These are phyloP conservation scores for Aegilops speltoides DNA, from an alignment of 176 grass and related monocot species.

Conservation along the genomic window DNA sequence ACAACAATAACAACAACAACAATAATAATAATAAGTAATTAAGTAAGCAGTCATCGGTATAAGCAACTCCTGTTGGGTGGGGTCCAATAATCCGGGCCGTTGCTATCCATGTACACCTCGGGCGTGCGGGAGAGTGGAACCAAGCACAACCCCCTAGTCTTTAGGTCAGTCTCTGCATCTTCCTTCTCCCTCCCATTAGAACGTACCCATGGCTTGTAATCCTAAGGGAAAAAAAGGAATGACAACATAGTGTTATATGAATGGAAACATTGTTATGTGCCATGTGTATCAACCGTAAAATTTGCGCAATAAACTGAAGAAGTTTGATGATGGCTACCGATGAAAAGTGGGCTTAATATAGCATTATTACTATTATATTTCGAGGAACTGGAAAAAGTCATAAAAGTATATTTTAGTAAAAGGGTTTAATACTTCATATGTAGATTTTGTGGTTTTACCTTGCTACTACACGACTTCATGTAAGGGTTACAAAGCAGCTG, in stretches of 20 bases:
- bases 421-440: background rate
- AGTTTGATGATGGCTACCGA: background rate
- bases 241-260: background rate
- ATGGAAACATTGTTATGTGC: background rate
- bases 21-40: background rate
- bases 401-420: background rate
- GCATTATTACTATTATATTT: background rate
- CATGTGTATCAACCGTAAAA: background rate
- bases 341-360: too few species aligned
- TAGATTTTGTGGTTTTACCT: slow-evolving; percentile 36
- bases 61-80: slow-evolving; percentile 68
- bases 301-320: background rate
- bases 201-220: slow-evolving; percentile 70
- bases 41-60: slow-evolving; percentile 43
- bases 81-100: slow-evolving; percentile 69
- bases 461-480: slow-evolving; percentile 72
- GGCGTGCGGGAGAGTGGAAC: slow-evolving; percentile 81
- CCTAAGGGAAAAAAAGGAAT: slow-evolving; percentile 39
- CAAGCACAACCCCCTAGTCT: slow-evolving; percentile 79
- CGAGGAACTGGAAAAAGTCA: background rate
- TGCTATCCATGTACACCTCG: slow-evolving; percentile 70
- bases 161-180: slow-evolving; percentile 58
- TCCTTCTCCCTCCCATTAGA: slow-evolving; percentile 59
- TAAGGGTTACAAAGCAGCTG: slow-evolving; percentile 91
- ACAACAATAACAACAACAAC: too few species aligned